Conservation (phyloP, 106 monocot genomes). For the Vanilla planifolia region DNA sequence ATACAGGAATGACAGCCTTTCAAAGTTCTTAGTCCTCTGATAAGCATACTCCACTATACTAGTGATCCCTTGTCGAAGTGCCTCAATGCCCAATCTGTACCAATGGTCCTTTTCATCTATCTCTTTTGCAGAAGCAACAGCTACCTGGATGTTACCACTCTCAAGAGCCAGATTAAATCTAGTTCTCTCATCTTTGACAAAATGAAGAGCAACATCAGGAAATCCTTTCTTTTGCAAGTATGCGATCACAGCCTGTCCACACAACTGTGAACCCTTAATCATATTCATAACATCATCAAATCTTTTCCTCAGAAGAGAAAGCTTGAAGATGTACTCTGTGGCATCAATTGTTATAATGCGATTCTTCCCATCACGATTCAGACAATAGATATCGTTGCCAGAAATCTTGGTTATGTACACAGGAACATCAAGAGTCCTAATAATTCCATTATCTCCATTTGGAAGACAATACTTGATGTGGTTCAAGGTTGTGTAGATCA, state of each 20-base stretch:
- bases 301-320: conserved; percentile 43
- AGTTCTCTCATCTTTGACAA: conserved; percentile 61
- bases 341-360: conserved; percentile 30
- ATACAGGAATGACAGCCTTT: conserved; percentile 37
- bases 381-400: conserved; percentile 26
- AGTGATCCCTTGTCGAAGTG: conserved; percentile 32
- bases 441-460: conserved; percentile 56
- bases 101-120: conserved; percentile 39
- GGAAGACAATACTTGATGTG: conserved; percentile 48
- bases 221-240: conserved; percentile 40
- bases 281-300: conserved; percentile 38
- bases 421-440: conserved; percentile 54
- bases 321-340: conserved; percentile 60
- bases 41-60: conserved; percentile 40
- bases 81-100: conserved; percentile 34
- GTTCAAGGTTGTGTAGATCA: conserved; percentile 40
- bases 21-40: conserved; percentile 33
- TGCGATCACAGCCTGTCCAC: conserved; percentile 32
- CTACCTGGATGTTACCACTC: conserved; percentile 54
- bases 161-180: conserved; percentile 56
- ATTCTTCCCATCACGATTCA: conserved; percentile 38
- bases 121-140: conserved; percentile 35
- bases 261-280: conserved; percentile 31
- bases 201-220: conserved; percentile 37
- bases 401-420: conserved; percentile 57